Percentiles rank a stretch among this genome's conserved stretches.
phyloP scores from a whole-genome alignment of 768 basidiomycete genomes.

The Ramaria sp. region DNA sequence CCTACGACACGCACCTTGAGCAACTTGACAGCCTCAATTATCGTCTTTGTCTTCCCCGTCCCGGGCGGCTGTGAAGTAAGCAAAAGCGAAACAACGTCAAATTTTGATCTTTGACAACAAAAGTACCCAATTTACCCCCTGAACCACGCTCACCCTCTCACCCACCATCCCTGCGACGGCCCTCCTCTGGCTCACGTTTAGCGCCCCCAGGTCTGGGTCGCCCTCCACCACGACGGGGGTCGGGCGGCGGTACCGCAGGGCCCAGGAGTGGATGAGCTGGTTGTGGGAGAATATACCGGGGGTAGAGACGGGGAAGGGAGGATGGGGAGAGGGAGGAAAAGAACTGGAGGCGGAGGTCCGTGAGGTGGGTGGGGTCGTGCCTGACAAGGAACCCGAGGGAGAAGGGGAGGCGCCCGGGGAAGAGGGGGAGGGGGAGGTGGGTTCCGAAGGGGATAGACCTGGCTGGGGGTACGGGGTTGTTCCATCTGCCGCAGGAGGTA shows the following conservation, averaged over 20 bases:
- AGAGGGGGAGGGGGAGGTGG: too few relatives aligned
- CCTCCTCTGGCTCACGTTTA: slow-evolving; percentile 70
- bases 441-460: too few relatives aligned
- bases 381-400: too few relatives aligned
- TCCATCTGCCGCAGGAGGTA: too few relatives aligned
- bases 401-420: too few relatives aligned
- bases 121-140: slow-evolving; percentile 51
- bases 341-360: slow-evolving; percentile 8
- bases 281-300: slow-evolving; percentile 56
- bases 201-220: slow-evolving; percentile 53
- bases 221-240: slow-evolving; percentile 61
- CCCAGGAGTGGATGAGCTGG: slow-evolving; percentile 76
- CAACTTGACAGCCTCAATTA: slow-evolving; percentile 72
- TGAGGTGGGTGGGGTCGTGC: too few relatives aligned
- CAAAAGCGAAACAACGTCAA: slow-evolving; percentile 2
- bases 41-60: slow-evolving; percentile 88
- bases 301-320: too few relatives aligned
- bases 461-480: too few relatives aligned
- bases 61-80: slow-evolving; percentile 60
- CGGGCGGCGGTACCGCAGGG: slow-evolving; percentile 45
- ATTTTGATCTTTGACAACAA: background rate
- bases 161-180: slow-evolving; percentile 86
- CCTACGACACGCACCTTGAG: slow-evolving; percentile 44
- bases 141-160: slow-evolving; percentile 67
- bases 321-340: too few relatives aligned